These are phyloP conservation scores for Proliferodiscus dingleyae DNA, from an alignment of 2,329 filamentous ascomycete genomes.

Conservation along the genomic window DNA sequence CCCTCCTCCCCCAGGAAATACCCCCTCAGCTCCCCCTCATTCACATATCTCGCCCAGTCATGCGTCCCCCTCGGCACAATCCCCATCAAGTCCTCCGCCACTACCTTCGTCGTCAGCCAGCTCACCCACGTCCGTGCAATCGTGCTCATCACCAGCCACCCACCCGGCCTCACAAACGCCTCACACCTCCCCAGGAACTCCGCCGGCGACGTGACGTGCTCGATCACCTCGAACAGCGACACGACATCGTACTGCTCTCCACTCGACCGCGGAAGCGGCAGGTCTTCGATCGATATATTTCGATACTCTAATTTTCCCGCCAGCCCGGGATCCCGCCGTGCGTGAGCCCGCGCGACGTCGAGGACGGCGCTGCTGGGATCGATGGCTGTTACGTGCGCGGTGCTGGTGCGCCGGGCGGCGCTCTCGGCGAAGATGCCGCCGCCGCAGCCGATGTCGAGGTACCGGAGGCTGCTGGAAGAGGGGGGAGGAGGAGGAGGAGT, in stretches of 20 bases:
- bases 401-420: conserved; percentile 63
- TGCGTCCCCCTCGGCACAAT: conserved; percentile 92
- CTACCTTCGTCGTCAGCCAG: conserved; percentile 87
- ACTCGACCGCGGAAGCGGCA: conserved; percentile 40
- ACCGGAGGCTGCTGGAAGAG: conserved; percentile 59
- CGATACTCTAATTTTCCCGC: conserved; percentile 62
- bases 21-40: conserved; percentile 67
- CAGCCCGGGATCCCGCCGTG: conserved; percentile 67
- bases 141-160: conserved; percentile 89
- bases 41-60: conserved; percentile 95
- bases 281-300: conserved; percentile 71
- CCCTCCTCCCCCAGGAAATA: conserved; percentile 49
- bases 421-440: conserved; percentile 95
- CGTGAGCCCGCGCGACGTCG: conserved; percentile 70
- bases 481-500: conserved; percentile 34
- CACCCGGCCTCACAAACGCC: conserved; percentile 78
- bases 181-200: conserved; percentile 68
- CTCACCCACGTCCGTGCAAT: conserved; percentile 86
- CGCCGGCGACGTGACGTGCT: conserved; percentile 77
- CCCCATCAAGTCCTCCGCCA: conserved; percentile 81
- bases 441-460: conserved; percentile 91
- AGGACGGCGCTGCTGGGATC: conserved; percentile 74
- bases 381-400: conserved; percentile 64
- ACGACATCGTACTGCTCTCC: conserved; percentile 68
- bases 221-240: conserved; percentile 88